phyloP scores from a whole-genome alignment of 2,329 filamentous ascomycete species.

The Microascus cirrosus region DNA sequence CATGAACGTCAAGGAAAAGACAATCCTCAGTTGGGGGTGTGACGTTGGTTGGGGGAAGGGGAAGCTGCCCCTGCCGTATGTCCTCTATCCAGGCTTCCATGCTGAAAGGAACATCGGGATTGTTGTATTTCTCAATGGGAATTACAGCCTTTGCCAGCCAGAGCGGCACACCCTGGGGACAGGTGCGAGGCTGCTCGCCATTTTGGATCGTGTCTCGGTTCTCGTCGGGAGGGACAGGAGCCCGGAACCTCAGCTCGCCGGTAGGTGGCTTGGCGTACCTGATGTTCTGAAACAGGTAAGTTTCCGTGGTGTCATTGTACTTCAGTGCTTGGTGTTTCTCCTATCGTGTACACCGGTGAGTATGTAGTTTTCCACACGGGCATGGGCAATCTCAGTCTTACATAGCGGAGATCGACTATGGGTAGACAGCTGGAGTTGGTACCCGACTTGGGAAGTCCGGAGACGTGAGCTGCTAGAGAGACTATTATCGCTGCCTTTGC shows the following conservation, averaged over 20 bases:
- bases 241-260: constrained; percentile 11
- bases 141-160: too few relatives aligned
- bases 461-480: too few relatives aligned
- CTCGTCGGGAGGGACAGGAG: constrained; percentile 6
- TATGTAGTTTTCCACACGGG: too few relatives aligned
- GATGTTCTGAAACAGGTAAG: constrained; percentile 15
- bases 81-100: constrained; percentile 3
- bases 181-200: constrained; percentile 8
- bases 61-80: too few relatives aligned
- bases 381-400: too few relatives aligned
- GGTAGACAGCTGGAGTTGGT: too few relatives aligned
- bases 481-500: too few relatives aligned
- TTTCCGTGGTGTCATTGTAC: constrained; percentile 4
- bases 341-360: too few relatives aligned
- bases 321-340: constrained; percentile 6
- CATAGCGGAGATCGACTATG: too few relatives aligned
- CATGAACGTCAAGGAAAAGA: constrained; percentile 26
- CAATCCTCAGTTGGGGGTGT: constrained; percentile 29
- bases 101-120: neutral
- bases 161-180: constrained; percentile 8
- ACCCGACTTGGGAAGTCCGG: too few relatives aligned
- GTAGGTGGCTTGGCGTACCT: constrained; percentile 11
- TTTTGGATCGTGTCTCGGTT: constrained; percentile 7
- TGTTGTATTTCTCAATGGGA: too few relatives aligned
- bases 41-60: too few relatives aligned